phyloP scores from a whole-genome alignment of 2,329 filamentous ascomycete genomes.

The Teratosphaeria nubilosa region DNA sequence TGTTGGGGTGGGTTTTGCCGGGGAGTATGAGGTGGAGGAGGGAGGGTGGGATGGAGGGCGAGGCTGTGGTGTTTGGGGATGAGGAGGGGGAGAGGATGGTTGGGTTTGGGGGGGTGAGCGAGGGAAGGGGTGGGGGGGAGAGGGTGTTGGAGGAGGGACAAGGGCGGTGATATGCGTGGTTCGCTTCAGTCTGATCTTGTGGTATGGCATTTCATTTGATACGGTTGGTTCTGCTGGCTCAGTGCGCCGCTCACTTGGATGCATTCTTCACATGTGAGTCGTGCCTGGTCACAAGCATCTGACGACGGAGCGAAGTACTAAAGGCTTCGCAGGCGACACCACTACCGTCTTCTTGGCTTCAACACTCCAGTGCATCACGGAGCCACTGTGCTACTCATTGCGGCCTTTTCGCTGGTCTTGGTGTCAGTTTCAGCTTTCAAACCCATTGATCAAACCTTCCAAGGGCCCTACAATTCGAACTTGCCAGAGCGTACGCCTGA shows the following conservation, averaged over 20 bases:
- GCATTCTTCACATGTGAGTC: background rate
- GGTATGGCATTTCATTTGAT: background rate
- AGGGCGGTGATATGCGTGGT: constrained; percentile 1
- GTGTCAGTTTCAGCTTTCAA: background rate
- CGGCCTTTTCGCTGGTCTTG: too few species aligned
- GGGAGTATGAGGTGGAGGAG: constrained; percentile 17
- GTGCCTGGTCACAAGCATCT: too few species aligned
- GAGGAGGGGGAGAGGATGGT: constrained; percentile 39
- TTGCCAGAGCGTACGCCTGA: too few species aligned
- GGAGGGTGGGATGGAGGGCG: constrained; percentile 24
- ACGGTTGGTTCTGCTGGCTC: background rate
- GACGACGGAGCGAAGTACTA: too few species aligned
- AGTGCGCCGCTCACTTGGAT: background rate
- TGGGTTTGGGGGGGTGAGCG: constrained; percentile 26
- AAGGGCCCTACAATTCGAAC: too few species aligned
- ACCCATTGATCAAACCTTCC: background rate
- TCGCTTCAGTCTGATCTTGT: background rate
- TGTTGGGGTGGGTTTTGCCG: constrained; percentile 24
- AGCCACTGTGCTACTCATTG: too few species aligned
- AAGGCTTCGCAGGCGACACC: too few species aligned
- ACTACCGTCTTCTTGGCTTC: too few species aligned
- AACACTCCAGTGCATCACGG: too few species aligned
- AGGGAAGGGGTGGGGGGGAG: constrained; percentile 28
- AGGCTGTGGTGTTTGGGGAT: constrained; percentile 32
- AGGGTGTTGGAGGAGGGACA: constrained; percentile 59